Percentiles rank a stretch among this genome's conserved stretches.
phyloP scores from a whole-genome alignment of 2,329 filamentous ascomycete genomes.

The Malbranchea cinnamomea region DNA sequence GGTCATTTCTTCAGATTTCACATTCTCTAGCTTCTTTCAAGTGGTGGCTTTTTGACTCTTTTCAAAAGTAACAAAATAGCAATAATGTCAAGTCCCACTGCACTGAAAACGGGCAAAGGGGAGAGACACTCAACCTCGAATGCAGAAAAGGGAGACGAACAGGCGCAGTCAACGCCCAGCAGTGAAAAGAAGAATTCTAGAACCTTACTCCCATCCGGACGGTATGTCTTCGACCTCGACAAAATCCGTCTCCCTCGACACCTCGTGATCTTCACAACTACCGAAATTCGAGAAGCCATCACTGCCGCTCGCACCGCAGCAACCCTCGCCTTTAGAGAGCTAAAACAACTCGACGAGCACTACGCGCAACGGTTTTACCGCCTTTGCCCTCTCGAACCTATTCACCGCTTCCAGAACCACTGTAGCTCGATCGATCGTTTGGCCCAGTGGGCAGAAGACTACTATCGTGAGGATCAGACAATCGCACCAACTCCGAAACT shows the following conservation, averaged over 20 bases:
- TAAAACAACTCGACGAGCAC: constrained; percentile 11
- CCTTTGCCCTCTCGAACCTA: constrained; percentile 13
- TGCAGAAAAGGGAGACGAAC: too few relatives aligned
- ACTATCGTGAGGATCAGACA: constrained; percentile 7
- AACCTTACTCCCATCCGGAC: not conserved
- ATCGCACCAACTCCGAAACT: constrained; percentile 15
- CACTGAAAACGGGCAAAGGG: too few relatives aligned
- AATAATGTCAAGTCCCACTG: too few relatives aligned
- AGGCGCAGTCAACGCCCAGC: too few relatives aligned
- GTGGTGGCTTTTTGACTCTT: too few relatives aligned
- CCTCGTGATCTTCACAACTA: constrained; percentile 1
- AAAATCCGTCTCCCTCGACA: constrained; percentile 2
- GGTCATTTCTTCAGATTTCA: too few relatives aligned
- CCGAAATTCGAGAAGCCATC: constrained; percentile 7
- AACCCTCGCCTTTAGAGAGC: constrained; percentile 6
- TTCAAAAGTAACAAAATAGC: too few relatives aligned
- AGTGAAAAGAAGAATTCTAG: too few relatives aligned
- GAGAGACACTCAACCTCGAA: too few relatives aligned
- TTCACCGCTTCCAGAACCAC: constrained; percentile 8
- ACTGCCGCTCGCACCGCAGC: constrained; percentile 10
- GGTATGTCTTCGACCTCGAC: not conserved
- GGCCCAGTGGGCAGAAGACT: constrained; percentile 11
- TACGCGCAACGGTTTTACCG: constrained; percentile 12
- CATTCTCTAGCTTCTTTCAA: too few relatives aligned
- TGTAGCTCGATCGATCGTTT: constrained; percentile 15